Conservation (phyloP, 2,329 filamentous ascomycete species). For the Fulvia fulva region DNA sequence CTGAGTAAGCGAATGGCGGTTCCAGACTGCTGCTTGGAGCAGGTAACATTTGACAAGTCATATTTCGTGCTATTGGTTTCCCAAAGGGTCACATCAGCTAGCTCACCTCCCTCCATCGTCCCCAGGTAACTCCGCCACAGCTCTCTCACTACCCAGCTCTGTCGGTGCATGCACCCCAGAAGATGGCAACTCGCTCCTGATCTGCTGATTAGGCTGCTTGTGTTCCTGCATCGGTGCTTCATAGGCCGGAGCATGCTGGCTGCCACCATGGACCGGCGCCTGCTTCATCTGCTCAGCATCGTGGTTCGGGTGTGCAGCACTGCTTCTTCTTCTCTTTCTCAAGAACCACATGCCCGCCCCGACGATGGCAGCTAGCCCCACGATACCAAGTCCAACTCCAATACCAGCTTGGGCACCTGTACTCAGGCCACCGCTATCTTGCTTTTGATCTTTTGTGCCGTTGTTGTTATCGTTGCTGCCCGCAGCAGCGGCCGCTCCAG, state of each 20-base stretch:
- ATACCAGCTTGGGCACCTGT: constrained; percentile 4
- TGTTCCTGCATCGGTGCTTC: neutral
- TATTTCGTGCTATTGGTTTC: too few species aligned
- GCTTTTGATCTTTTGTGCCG: neutral
- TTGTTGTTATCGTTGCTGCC: neutral
- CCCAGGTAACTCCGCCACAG: neutral
- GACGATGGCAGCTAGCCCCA: neutral
- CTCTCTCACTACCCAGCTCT: neutral
- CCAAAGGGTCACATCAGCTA: too few species aligned
- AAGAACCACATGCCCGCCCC: neutral
- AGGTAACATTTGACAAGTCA: neutral
- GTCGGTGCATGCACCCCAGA: neutral
- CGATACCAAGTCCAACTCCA: neutral
- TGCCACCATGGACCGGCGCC: neutral
- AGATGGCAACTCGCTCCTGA: neutral
- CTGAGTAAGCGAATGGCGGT: too few species aligned
- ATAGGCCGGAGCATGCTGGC: neutral
- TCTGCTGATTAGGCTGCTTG: neutral
- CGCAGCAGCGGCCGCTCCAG: neutral
- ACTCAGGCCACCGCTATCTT: neutral
- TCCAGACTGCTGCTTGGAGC: too few species aligned
- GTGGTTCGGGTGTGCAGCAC: neutral
- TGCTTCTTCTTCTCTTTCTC: neutral
- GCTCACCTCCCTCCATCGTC: neutral
- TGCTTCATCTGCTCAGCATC: neutral